Conservation (phyloP, 2,329 filamentous ascomycete species). For the Diaporthe sp. region DNA sequence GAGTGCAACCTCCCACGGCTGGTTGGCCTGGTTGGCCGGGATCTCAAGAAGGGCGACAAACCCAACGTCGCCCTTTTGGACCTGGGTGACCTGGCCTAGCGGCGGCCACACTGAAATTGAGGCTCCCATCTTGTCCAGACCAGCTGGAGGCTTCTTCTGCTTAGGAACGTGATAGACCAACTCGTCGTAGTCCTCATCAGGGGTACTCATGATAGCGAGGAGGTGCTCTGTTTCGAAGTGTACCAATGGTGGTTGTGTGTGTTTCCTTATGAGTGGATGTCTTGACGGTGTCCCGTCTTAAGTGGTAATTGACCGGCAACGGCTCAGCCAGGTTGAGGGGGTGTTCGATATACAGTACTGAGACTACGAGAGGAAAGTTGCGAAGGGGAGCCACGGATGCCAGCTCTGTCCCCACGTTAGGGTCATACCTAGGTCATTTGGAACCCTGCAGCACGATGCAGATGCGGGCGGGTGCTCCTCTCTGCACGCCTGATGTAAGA, state of each 20-base stretch:
- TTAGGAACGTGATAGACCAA: conserved; percentile 51
- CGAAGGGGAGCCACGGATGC: neutral
- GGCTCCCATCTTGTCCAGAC: conserved; percentile 48
- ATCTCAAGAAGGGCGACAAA: conserved; percentile 80
- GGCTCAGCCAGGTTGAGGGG: neutral
- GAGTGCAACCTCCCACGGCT: conserved; percentile 77
- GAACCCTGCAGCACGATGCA: conserved; percentile 26
- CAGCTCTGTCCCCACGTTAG: conserved; percentile 18
- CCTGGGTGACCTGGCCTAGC: conserved; percentile 77
- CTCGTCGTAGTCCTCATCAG: conserved; percentile 48
- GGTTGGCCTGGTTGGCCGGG: conserved; percentile 61
- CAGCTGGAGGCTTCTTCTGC: conserved; percentile 46
- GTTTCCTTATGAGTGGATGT: neutral
- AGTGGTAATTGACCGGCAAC: neutral
- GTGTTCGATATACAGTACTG: neutral
- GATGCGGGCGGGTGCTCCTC: conserved; percentile 21
- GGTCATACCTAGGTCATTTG: neutral
- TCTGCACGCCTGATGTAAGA: conserved; percentile 19
- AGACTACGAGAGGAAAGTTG: conserved; percentile 5
- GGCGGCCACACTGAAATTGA: conserved; percentile 71
- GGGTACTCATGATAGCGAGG: conserved; percentile 34
- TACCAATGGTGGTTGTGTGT: neutral
- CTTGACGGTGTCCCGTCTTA: neutral
- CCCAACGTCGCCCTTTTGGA: conserved; percentile 58
- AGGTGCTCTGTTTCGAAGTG: neutral